phyloP scores from a whole-genome alignment of 116 monocot species.

The Thalassia testudinum region DNA sequence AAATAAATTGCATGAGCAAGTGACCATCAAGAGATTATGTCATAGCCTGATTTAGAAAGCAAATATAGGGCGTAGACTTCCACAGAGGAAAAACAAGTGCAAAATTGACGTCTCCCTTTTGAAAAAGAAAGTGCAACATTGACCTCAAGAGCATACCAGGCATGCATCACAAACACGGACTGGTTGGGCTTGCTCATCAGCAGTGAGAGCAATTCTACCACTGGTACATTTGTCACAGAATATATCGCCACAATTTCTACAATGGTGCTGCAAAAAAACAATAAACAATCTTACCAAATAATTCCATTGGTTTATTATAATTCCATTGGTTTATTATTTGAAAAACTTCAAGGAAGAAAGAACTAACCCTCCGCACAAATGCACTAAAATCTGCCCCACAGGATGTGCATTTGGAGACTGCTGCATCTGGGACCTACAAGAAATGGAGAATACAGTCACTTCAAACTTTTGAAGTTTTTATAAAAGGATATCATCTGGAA shows the following conservation, averaged over 20 bases:
- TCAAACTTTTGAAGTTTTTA: no score
- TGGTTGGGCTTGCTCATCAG: slow-evolving; percentile 64
- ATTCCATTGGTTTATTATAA: no score
- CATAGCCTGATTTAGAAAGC: not conserved
- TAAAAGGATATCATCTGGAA: no score
- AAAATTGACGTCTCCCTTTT: no score
- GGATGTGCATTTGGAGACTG: slow-evolving; percentile 69
- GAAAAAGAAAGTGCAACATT: not conserved
- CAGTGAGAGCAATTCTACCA: slow-evolving; percentile 78
- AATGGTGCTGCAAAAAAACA: slow-evolving; percentile 73
- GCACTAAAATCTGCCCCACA: slow-evolving; percentile 76
- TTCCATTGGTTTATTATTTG: no score
- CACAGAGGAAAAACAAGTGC: not conserved
- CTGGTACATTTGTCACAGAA: slow-evolving; percentile 88
- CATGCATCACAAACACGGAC: slow-evolving; percentile 86
- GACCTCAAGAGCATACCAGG: slow-evolving; percentile 29
- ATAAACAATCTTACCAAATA: no score
- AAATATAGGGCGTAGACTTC: not conserved
- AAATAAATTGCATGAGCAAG: no score
- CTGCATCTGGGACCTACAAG: slow-evolving; percentile 87
- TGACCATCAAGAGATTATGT: not conserved
- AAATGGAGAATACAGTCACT: no score
- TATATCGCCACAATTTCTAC: slow-evolving; percentile 90
- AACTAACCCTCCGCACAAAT: slow-evolving; percentile 74
- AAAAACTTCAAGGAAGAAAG: no score